Evolutionary conservation across 2,329 filamentous ascomycete genomes (phyloP).

Genomic region (Cadophora luteo-olivacea): DNA sequence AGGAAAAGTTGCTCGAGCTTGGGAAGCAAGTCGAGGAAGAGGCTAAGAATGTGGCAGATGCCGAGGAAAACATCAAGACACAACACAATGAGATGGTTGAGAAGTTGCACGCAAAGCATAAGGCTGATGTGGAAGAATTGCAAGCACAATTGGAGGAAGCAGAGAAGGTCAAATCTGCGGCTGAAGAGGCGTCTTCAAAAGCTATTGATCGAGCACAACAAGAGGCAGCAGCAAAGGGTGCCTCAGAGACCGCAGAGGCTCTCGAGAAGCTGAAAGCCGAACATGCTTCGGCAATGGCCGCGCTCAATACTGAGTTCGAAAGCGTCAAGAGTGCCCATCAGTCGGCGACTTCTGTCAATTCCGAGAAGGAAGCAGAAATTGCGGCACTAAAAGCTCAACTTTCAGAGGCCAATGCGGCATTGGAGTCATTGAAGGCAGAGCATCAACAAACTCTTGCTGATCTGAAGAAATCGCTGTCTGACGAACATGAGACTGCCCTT

Average conservation of each 20-base stretch:
- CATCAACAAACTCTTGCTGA: constrained; percentile 50
- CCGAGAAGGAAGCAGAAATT: constrained; percentile 46
- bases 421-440: constrained; percentile 46
- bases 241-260: constrained; percentile 50
- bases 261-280: constrained; percentile 51
- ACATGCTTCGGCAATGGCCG: constrained; percentile 36
- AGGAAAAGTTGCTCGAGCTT: constrained; percentile 62
- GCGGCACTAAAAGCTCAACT: constrained; percentile 49
- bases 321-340: constrained; percentile 55
- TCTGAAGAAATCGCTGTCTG: constrained; percentile 55
- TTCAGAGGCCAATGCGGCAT: constrained; percentile 41
- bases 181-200: constrained; percentile 40
- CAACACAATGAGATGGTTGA: constrained; percentile 56
- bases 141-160: constrained; percentile 41
- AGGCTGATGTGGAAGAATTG: constrained; percentile 38
- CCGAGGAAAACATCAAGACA: constrained; percentile 51
- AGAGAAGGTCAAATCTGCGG: constrained; percentile 34
- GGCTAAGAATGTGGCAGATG: constrained; percentile 45
- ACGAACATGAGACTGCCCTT: constrained; percentile 58
- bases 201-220: constrained; percentile 43
- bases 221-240: constrained; percentile 36
- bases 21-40: constrained; percentile 57
- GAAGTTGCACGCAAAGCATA: constrained; percentile 40
- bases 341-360: constrained; percentile 42
- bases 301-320: constrained; percentile 50